Evolutionary conservation across 306 rosid genomes (phyloP).

Genomic region (Malus asiatica): DNA sequence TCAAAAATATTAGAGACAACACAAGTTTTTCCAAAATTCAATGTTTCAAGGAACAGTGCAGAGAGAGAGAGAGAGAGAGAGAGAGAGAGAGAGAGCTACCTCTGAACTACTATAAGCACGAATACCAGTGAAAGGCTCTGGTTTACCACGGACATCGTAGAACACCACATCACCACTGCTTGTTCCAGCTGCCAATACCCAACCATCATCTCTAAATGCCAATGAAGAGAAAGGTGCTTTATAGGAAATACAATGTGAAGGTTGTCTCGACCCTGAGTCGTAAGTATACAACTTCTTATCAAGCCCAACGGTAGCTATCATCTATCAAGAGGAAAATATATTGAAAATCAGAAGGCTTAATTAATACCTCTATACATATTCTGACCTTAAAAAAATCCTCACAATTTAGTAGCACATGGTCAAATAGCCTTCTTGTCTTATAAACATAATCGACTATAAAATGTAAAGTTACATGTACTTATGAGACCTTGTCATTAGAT

Average conservation of each 20-base stretch:
- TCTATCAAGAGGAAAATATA: slow-evolving; percentile 46
- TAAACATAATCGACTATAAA: slow-evolving; percentile 1
- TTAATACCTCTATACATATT: slow-evolving; percentile 3
- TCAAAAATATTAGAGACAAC: background rate
- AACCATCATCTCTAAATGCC: slow-evolving; percentile 93
- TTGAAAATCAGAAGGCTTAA: slow-evolving; percentile 19
- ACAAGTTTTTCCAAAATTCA: background rate
- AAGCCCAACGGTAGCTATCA: slow-evolving; percentile 88
- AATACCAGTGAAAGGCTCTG: slow-evolving; percentile 84
- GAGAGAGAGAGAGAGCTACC: slow-evolving; percentile 18
- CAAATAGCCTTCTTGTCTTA: slow-evolving; percentile 13
- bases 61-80: background rate
- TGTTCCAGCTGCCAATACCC: slow-evolving; percentile 93
- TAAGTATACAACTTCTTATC: slow-evolving; percentile 91
- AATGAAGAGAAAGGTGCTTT: slow-evolving; percentile 92
- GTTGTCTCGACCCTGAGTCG: slow-evolving; percentile 81
- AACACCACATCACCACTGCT: slow-evolving; percentile 92
- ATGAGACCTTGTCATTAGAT: slow-evolving; percentile 87
- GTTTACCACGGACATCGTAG: slow-evolving; percentile 95
- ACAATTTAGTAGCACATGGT: slow-evolving; percentile 10
- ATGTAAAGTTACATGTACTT: background rate
- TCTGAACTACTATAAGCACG: slow-evolving; percentile 68
- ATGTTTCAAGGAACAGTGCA: background rate
- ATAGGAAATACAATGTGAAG: slow-evolving; percentile 70
- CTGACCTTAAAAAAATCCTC: slow-evolving; percentile 16